phyloP scores from a whole-genome alignment of 2,329 filamentous ascomycete genomes.

The Claviceps monticola region DNA sequence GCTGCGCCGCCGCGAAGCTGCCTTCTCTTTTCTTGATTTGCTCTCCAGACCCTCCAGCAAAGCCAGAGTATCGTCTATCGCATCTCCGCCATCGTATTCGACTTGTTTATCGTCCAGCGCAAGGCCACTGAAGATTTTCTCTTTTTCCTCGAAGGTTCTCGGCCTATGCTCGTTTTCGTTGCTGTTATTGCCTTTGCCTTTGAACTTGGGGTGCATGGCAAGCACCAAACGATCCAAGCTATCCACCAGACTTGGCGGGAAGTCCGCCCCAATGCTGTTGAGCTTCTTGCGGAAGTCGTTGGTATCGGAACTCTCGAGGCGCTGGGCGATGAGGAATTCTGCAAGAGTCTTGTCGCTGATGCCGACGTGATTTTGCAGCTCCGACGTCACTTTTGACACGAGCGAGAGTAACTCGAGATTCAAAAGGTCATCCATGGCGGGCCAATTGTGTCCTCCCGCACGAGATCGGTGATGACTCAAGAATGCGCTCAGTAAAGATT shows the following conservation, averaged over 20 bases:
- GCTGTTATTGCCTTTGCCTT: conserved; percentile 33
- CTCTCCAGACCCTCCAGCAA: conserved; percentile 75
- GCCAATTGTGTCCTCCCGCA: conserved; percentile 8
- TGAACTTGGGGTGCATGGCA: conserved; percentile 85
- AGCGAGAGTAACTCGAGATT: conserved; percentile 87
- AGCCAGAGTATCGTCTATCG: conserved; percentile 85
- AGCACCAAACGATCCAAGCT: conserved; percentile 81
- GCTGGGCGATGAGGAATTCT: conserved; percentile 89
- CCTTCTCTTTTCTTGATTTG: conserved; percentile 40
- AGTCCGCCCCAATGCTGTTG: conserved; percentile 63
- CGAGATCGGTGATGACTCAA: neutral
- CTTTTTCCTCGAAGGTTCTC: conserved; percentile 53
- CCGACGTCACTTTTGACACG: conserved; percentile 85
- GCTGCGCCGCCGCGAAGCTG: conserved; percentile 38
- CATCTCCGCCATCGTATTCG: conserved; percentile 35
- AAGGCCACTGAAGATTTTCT: conserved; percentile 80
- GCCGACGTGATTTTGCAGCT: conserved; percentile 86
- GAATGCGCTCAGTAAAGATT: neutral
- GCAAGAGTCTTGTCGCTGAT: conserved; percentile 89
- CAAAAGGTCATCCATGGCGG: conserved; percentile 73
- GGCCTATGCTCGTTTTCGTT: conserved; percentile 27
- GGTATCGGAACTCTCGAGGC: conserved; percentile 57
- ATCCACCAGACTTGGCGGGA: conserved; percentile 75
- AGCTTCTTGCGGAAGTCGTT: conserved; percentile 65
- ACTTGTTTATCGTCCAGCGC: conserved; percentile 66